Percentiles rank a stretch among this genome's conserved stretches.
These are phyloP conservation scores for Zygoascus bituminiphila DNA, from an alignment of 805 yeast species.

Conservation along the genomic window DNA sequence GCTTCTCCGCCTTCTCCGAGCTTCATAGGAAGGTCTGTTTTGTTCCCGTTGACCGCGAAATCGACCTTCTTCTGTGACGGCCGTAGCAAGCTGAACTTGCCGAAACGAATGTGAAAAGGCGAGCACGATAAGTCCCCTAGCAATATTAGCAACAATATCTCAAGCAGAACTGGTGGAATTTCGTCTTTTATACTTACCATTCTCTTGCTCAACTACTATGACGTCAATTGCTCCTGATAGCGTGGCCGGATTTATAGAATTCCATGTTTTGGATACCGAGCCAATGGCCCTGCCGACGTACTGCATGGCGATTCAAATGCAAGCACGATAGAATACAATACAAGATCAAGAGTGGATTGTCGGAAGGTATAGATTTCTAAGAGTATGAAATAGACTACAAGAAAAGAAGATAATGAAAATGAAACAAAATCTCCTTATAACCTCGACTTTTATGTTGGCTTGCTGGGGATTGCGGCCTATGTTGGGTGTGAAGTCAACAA, in stretches of 20 bases:
- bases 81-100: slow-evolving; percentile 82
- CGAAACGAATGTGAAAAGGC: slow-evolving; percentile 95
- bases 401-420: too few relatives aligned
- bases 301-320: slow-evolving; percentile 63
- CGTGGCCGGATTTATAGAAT: slow-evolving; percentile 92
- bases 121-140: slow-evolving; percentile 68
- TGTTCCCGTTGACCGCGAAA: slow-evolving; percentile 72
- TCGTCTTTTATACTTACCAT: slow-evolving; percentile 41
- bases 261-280: slow-evolving; percentile 94
- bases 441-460: too few relatives aligned
- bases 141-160: neutral
- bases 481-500: too few relatives aligned
- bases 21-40: slow-evolving; percentile 87
- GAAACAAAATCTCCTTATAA: too few relatives aligned
- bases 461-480: too few relatives aligned
- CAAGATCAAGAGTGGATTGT: too few relatives aligned
- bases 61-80: slow-evolving; percentile 95
- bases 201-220: slow-evolving; percentile 84
- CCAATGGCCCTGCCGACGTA: slow-evolving; percentile 95
- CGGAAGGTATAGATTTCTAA: too few relatives aligned
- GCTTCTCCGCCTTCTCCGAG: slow-evolving; percentile 98
- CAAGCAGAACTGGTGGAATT: neutral
- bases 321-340: too few relatives aligned
- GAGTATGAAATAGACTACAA: too few relatives aligned
- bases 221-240: slow-evolving; percentile 95